Conservation (phyloP, 148 eudicot genomes). For the Fallopia convolvulus region DNA sequence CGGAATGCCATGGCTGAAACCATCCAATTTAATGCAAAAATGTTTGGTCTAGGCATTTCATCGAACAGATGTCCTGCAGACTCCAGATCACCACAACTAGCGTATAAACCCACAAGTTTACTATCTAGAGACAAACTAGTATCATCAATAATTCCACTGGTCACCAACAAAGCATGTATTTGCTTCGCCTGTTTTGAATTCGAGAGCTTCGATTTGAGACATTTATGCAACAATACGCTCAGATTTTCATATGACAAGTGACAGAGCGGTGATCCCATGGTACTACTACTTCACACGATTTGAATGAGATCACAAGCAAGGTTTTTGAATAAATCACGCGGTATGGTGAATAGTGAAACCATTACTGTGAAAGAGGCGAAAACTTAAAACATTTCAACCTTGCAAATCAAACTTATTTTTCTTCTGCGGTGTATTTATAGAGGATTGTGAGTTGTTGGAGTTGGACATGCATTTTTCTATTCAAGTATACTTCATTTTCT, state of each 20-base stretch:
- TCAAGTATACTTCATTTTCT: too few species aligned
- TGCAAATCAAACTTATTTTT: too few species aligned
- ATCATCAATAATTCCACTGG: slow-evolving; percentile 18
- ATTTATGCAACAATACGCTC: slow-evolving; percentile 34
- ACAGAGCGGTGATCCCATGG: not conserved
- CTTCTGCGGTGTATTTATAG: too few species aligned
- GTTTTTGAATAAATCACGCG: too few species aligned
- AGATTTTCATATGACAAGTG: slow-evolving; percentile 20
- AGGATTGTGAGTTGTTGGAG: too few species aligned
- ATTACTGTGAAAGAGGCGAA: too few species aligned
- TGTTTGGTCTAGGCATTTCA: slow-evolving; percentile 34
- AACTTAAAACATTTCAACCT: too few species aligned
- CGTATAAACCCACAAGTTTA: slow-evolving; percentile 44
- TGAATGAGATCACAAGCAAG: not conserved
- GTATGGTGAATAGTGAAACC: too few species aligned
- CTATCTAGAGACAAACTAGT: slow-evolving; percentile 30
- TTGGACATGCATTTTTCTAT: too few species aligned
- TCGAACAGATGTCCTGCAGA: slow-evolving; percentile 45
- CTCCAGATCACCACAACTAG: slow-evolving; percentile 39
- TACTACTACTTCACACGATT: not conserved
- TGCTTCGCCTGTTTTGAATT: slow-evolving; percentile 35
- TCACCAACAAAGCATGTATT: slow-evolving; percentile 41
- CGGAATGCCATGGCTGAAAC: slow-evolving; percentile 43
- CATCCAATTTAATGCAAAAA: slow-evolving; percentile 73
- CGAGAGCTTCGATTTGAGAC: slow-evolving; percentile 39